Evolutionary conservation across 1,284 basidiomycete species (phyloP), one percentile per base, ranked within the genome.

Genomic region (Ceratobasidium sp.): DNA sequence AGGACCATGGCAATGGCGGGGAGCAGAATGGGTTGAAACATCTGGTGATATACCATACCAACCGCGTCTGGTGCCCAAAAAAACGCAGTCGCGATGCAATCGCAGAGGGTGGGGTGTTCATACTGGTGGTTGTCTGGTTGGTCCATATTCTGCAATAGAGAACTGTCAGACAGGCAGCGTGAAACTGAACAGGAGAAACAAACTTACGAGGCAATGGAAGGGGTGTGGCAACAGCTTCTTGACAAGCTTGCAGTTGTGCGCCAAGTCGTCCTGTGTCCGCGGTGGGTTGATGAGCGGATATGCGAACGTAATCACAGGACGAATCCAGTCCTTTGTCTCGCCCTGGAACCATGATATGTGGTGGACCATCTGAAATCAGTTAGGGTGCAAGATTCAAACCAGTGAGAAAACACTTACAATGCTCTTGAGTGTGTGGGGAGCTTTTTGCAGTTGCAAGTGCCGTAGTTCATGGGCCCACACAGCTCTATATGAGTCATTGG

Each of bases 1-100:
- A 66, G 33, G 12, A 66, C 18, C 6, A 42, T 23, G 38, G 63
- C 63, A 66, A 66, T 38, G 14, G 49, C 11, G 6, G 49, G 63
- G n/a, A 66, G 48, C 0, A 49, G 63, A 2, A 66, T 18, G 0
- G 48, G 63, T 12, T 33, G n/a, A 33, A 66, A 66, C 21, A 23
- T 53, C 12, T 36, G 18, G 33, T 66, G 63, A 49, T 38, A 66
- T 5, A 38, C 18, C 36, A 53, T 23, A 12, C 63, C 63, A 36
- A 66, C 3, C 21, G 49, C 8, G 16, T 66, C 33, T 5, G 63
- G 49, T 2, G 3, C 36, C 25, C 23, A 25, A 42, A 66, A 66
- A 5, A 38, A 21, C 16, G 14, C 63, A 23, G 23, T 30, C 1
- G 49, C 63, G 25, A 54, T 66, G 56, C 18, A 59, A 33, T 38